Evolutionary conservation across 306 rosid genomes (phyloP).

Genomic region (Cicer chorassanicum): DNA sequence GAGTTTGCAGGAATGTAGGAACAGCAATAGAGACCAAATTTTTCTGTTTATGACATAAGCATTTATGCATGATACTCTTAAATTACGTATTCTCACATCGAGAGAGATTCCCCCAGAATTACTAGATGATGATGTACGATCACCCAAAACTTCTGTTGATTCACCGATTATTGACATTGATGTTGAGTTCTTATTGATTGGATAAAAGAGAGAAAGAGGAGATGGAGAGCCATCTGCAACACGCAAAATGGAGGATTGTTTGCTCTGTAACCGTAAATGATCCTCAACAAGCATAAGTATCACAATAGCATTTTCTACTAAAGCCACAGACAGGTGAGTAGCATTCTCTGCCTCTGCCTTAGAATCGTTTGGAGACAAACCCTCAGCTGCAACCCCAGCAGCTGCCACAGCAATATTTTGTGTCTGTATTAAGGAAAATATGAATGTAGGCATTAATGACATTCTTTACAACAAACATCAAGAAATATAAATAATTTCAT

Average conservation of each 20-base stretch:
- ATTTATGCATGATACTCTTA: conserved; percentile 40
- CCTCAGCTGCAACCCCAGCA: conserved; percentile 95
- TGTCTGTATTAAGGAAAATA: conserved; percentile 72
- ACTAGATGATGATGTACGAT: conserved; percentile 57
- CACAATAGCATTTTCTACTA: conserved; percentile 96
- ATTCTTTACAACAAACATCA: conserved; percentile 33
- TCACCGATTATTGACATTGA: conserved; percentile 49
- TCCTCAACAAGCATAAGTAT: conserved; percentile 99
- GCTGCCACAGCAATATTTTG: conserved; percentile 95
- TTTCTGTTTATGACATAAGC: conserved; percentile 2
- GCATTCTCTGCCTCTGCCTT: conserved; percentile 93
- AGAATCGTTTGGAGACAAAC: conserved; percentile 80
- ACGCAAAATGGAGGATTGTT: conserved; percentile 62
- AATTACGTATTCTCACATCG: conserved; percentile 64
- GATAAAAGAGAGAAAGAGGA: conserved; percentile 78
- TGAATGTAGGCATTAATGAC: conserved; percentile 50
- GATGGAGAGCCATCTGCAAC: conserved; percentile 71
- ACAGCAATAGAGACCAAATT: conserved; percentile 14
- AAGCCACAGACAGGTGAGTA: conserved; percentile 90
- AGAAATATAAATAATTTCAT: conserved; percentile 28
- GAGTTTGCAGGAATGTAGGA: conserved; percentile 31
- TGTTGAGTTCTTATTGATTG: conserved; percentile 54
- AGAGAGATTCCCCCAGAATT: conserved; percentile 72
- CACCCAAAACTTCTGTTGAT: conserved; percentile 55
- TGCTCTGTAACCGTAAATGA: conserved; percentile 92